Evolutionary conservation across 306 rosid genomes (phyloP), one percentile per base, ranked within the genome.

Genomic region (Fragaria iinumae): DNA sequence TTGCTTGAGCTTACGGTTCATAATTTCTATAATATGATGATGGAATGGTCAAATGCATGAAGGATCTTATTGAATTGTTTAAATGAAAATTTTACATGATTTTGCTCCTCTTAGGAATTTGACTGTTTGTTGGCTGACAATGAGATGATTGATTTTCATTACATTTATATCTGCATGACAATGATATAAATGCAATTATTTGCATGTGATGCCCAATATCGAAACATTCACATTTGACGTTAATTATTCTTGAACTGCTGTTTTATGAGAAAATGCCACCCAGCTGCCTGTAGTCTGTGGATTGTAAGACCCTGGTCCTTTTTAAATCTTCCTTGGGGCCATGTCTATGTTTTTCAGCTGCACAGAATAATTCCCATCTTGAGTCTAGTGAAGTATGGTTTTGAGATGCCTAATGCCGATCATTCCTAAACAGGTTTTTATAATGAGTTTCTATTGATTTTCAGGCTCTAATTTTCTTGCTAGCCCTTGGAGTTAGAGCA

Each of bases 381-480:
- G 55, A 17, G 48, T 27, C 41, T 18, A 41, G 44, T 60, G 39
- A 8, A 62, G n/a, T 16, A 34, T 64, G 8, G 16, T 66, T 11
- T 20, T 63, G 11, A 67, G 44, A 43, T 65, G 21, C 71, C 57
- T 34, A 49, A 48, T 9, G 36, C 23, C 38, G 12, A 29, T 78
- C 17, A 3, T 56, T 56, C 32, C 63, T 21, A n/a, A 48, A 21
- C 63, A 56, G 14, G 14, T 21, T 56, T n/a, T 56, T n/a, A 17
- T 73, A n/a, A 84, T 45, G 57, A 77, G 73, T 80, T 75, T 43
- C 72, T 67, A 49, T 74, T 81, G 74, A 60, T 69, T 89, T 83
- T 76, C 90, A 96, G 99, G 99, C 90, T 56, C 86, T 96, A 75
- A 89, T 93, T 67, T 93, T 93, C 96, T 80, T 93, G 87, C 80